A percentile compares a stretch with the other conserved stretches of the same genome.
These are phyloP conservation scores for Saccharata proteae DNA, from an alignment of 2,329 filamentous ascomycete genomes.

Conservation along the genomic window DNA sequence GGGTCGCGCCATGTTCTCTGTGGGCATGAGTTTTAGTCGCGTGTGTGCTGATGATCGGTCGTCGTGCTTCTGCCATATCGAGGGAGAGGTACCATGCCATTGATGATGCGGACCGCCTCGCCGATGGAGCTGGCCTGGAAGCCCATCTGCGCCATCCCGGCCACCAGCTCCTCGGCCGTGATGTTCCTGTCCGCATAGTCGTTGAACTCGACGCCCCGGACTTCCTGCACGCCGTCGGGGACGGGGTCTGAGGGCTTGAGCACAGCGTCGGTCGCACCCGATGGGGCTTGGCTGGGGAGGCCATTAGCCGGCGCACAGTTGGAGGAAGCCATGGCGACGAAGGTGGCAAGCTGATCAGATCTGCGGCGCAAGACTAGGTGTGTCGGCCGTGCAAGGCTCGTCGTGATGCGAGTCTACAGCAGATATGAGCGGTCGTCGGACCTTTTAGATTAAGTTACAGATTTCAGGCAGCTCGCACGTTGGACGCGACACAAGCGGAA, in stretches of 20 bases:
- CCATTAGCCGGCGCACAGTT: background rate
- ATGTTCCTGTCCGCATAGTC: slow-evolving; percentile 60
- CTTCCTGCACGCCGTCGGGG: slow-evolving; percentile 64
- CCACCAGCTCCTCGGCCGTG: slow-evolving; percentile 73
- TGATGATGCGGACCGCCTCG: slow-evolving; percentile 83
- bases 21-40: slow-evolving; percentile 1
- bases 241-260: slow-evolving; percentile 74
- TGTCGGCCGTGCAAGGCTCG: too few species aligned
- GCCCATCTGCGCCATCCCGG: slow-evolving; percentile 75
- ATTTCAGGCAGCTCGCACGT: too few species aligned
- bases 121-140: slow-evolving; percentile 72
- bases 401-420: too few species aligned
- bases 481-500: too few species aligned
- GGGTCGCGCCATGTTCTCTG: slow-evolving; percentile 71
- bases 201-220: slow-evolving; percentile 89
- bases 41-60: background rate
- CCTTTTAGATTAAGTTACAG: too few species aligned
- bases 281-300: slow-evolving; percentile 23
- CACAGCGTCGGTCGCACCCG: slow-evolving; percentile 58
- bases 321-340: too few species aligned
- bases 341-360: too few species aligned
- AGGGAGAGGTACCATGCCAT: slow-evolving; percentile 90
- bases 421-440: too few species aligned
- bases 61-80: too few species aligned
- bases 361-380: too few species aligned